A percentile compares a stretch with the other conserved stretches of the same genome.
Conservation (phyloP, 2,329 filamentous ascomycete species). For the Thielaviopsis ethacetica region DNA sequence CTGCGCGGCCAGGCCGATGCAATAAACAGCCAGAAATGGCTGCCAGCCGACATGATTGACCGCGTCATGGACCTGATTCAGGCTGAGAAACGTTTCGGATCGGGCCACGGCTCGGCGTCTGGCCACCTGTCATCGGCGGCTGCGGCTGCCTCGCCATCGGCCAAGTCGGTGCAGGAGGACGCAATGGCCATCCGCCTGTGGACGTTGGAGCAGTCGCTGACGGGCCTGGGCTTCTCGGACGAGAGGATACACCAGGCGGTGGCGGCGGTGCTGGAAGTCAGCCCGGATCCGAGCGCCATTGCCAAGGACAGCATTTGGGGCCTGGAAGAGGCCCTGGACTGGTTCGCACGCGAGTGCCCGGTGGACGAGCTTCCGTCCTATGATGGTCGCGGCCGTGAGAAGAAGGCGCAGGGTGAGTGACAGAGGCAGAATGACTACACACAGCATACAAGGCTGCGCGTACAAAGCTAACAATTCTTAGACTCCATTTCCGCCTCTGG, state of each 20-base stretch:
- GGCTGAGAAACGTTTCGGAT: slow-evolving; percentile 40
- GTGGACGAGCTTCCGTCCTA: slow-evolving; percentile 57
- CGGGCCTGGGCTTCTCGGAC: slow-evolving; percentile 50
- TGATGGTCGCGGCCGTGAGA: slow-evolving; percentile 30
- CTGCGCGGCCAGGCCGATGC: slow-evolving; percentile 63
- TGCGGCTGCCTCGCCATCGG: slow-evolving; percentile 30
- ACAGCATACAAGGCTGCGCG: no score
- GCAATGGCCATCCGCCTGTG: slow-evolving; percentile 67
- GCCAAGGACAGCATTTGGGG: slow-evolving; percentile 63
- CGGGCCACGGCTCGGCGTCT: slow-evolving; percentile 23
- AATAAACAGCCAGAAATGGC: slow-evolving; percentile 60
- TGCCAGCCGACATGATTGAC: slow-evolving; percentile 63
- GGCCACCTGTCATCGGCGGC: slow-evolving; percentile 23
- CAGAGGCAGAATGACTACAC: no score
- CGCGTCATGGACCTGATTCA: slow-evolving; percentile 59
- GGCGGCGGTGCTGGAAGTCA: slow-evolving; percentile 49
- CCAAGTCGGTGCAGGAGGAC: slow-evolving; percentile 44
- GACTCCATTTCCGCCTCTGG: slow-evolving; percentile 1
- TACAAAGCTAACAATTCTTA: background rate
- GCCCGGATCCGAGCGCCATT: slow-evolving; percentile 39
- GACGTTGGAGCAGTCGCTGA: slow-evolving; percentile 62
- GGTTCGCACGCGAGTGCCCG: slow-evolving; percentile 66
- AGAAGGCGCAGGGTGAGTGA: slow-evolving; percentile 22
- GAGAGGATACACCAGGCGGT: slow-evolving; percentile 47
- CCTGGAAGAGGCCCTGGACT: slow-evolving; percentile 73